Base-by-base conservation (phyloP, 1,284 basidiomycete species). In the Cryptococcus amylolentus region DNA sequence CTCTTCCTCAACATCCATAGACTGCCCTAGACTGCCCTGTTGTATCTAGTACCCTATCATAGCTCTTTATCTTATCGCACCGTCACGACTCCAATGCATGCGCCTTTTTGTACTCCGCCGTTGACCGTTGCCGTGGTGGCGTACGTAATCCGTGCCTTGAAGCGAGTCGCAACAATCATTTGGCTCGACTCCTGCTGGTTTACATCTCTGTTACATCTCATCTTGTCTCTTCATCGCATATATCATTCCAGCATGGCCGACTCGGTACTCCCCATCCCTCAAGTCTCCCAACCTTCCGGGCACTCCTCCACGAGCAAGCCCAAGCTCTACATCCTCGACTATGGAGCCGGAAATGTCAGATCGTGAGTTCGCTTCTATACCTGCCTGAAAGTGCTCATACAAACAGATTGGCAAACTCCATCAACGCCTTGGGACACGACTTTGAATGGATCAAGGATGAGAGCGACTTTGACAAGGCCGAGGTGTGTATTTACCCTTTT, bases 261-360 rank as follows among this genome's bases (percentile, higher is more conserved):
- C 14, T 62, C 57, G 3, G 38, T 50, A 12, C 51, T 71, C 10
- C 67, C 67, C 37, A 69, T 70, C n/a, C 70, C 68, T 3, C 31
- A 56, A 2, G 62, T 72, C 6, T 54, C 28, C 26, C 70, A 72
- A 42, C 70, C 70, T 8, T 39, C 56, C 9, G 68, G 67, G 26
- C 66, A 73, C 49, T 39, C 59, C 4, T 43, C 58, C 3, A 55
- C 61, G n/a, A 55, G 55, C 14, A 61, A 59, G 50, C 73, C 74
- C 8, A 70, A 67, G 60, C 85, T 95, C 62, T 96, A 87, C 78
- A 84, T 97, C 65, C 86, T 97, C 66, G 94, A 97, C 77, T 96
- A 97, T 73, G 93, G 93, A 71, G 94, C 91, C 54, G 93, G 93
- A 18, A 96, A 96, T 72, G 93, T 96, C 47, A 86, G 89, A 75